Evolutionary conservation across 2,329 filamentous ascomycete genomes (phyloP), one percentile per base, ranked within the genome.

Genomic region (Raffaelea arxii): DNA sequence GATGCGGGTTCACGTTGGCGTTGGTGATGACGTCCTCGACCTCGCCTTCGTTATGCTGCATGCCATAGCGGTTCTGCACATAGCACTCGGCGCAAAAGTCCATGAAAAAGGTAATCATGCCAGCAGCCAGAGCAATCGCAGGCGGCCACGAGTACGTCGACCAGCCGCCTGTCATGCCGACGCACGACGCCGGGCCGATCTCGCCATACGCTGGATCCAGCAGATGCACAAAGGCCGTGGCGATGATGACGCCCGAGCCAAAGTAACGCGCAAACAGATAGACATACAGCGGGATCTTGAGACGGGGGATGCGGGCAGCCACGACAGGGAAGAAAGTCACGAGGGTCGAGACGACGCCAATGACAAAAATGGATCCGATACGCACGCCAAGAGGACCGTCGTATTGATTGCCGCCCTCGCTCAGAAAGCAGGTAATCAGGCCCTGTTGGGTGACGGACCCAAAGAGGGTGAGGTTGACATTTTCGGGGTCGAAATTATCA

Each of bases 141-240:
- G 90, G 82, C 0, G 85, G 82, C 86, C 88, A 95, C 36, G 82
- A 77, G 64, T 95, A 96, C 6, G 65, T 61, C 6, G 37, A 69
- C 75, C 32, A 95, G 70, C 65, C 62, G 1, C 68, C 71, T 0
- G 74, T 77, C 63, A 75, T 52, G 25, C 65, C 65, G 7, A 68
- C 63, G 46, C 65, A 68, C 6, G 61, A 61, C 1, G 53, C 54
- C 0, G 65, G 63, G 4, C 65, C 65, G 2, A 86, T 86, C 48
- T 89, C 84, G 32, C 77, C 77, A 49, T 85, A 78, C 5, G 90
- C 90, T 0, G 91, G 90, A 1, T 81, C 82, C 10, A 97, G 73
- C 2, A 91, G 69, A 63, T 96, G 91, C 61, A 97, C 91, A 62
- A 94, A 96, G 0, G 90, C 88, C 2, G 91, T 97, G 5, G 87